Evolutionary conservation across 257 asterid genomes (phyloP).

Genomic region (Ehretia macrophylla): DNA sequence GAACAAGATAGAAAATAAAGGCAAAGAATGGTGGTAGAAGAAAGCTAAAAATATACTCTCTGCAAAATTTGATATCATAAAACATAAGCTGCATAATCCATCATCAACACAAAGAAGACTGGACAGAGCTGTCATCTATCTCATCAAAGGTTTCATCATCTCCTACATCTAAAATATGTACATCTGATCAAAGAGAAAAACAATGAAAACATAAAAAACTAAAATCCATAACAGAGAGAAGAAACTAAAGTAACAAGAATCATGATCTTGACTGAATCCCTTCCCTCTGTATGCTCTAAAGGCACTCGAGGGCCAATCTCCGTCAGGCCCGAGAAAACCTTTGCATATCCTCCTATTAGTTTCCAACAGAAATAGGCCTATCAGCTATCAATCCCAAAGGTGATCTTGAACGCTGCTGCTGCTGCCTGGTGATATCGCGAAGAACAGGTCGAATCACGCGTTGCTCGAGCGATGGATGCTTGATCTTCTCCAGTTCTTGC

Average conservation of each 20-base stretch:
- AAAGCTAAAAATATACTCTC: not conserved
- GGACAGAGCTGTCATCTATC: not conserved
- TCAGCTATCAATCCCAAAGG: slow-evolving; percentile 56
- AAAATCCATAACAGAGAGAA: slow-evolving; percentile 4
- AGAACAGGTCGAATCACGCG: slow-evolving; percentile 39
- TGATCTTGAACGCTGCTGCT: slow-evolving; percentile 51
- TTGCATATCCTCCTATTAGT: no score
- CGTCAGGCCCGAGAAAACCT: no score
- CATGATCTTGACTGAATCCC: no score
- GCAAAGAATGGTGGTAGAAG: not conserved
- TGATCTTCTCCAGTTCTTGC: slow-evolving; percentile 66
- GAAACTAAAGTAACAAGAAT: slow-evolving; percentile 15
- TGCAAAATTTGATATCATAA: not conserved
- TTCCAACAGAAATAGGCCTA: slow-evolving; percentile 52
- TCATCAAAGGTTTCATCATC: slow-evolving; percentile 2
- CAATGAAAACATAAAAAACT: no score
- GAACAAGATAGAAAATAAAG: no score
- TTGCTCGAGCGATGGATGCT: slow-evolving; percentile 39
- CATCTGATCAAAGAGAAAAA: slow-evolving; percentile 1
- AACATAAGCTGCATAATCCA: not conserved
- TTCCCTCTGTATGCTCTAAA: no score
- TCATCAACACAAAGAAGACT: slow-evolving; percentile 1
- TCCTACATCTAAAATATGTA: slow-evolving; percentile 15
- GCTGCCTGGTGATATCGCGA: slow-evolving; percentile 20
- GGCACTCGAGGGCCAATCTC: no score